Conservation (phyloP, 1,284 basidiomycete genomes). For the Leccinum insolens region DNA sequence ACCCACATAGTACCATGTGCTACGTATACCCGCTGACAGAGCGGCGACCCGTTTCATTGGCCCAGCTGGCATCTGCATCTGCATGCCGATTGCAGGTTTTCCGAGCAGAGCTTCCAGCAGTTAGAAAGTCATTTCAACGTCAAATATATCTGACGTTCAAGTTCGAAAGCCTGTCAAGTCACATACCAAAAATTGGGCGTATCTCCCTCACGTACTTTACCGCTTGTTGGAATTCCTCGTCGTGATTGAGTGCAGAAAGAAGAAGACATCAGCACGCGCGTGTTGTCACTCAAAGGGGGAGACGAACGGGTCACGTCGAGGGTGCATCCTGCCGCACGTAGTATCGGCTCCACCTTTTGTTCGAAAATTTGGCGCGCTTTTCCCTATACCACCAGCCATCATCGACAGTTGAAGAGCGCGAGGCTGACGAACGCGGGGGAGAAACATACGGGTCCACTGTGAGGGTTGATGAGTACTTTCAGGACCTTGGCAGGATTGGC, state of each 20-base stretch:
- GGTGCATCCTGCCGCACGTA: conserved; percentile 75
- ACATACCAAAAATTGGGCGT: too few relatives aligned
- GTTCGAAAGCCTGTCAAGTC: too few relatives aligned
- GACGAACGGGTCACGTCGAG: conserved; percentile 60
- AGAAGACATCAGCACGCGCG: conserved; percentile 6
- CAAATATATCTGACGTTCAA: too few relatives aligned
- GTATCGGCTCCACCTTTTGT: conserved; percentile 77
- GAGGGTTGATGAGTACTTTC: conserved; percentile 86
- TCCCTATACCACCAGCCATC: conserved; percentile 49
- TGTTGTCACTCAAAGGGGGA: conserved; percentile 1
- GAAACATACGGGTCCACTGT: conserved; percentile 69
- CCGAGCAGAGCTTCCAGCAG: too few relatives aligned
- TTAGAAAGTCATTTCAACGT: too few relatives aligned
- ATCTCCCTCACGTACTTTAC: too few relatives aligned
- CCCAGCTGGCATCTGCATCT: too few relatives aligned
- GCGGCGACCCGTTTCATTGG: too few relatives aligned
- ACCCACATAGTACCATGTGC: too few relatives aligned
- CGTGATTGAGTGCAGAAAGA: conserved; percentile 54
- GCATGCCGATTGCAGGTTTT: too few relatives aligned
- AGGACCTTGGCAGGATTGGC: conserved; percentile 54
- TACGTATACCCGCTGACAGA: too few relatives aligned
- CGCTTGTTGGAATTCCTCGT: conserved; percentile 39
- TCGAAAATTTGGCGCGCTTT: conserved; percentile 66
- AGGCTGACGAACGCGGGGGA: neutral
- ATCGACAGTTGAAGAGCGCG: neutral